Evolutionary conservation across 768 basidiomycete species (phyloP).

Genomic region (Mrakia blollopis): DNA sequence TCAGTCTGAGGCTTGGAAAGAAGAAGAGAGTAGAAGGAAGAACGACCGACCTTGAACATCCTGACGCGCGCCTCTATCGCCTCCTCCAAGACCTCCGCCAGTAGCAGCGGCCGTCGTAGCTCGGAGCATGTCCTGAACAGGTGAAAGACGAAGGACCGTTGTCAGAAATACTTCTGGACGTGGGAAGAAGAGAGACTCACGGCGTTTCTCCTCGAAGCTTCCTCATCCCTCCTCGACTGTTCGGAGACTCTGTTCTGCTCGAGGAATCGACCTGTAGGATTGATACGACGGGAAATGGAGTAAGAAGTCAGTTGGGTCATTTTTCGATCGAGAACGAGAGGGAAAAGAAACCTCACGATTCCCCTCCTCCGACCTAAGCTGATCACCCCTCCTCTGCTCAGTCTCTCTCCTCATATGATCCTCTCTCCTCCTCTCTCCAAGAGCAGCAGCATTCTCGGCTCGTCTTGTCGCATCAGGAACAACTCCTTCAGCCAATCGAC

Average conservation of each 20-base stretch:
- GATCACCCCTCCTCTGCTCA: background rate
- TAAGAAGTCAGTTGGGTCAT: background rate
- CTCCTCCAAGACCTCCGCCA: background rate
- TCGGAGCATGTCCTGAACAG: background rate
- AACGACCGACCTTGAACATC: background rate
- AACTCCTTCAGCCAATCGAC: constrained; percentile 4
- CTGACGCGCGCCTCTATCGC: background rate
- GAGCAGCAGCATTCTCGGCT: constrained; percentile 10
- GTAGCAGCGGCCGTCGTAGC: background rate
- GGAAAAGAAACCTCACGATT: background rate
- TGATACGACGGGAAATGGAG: background rate
- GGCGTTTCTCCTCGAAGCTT: constrained; percentile 8
- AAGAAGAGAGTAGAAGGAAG: background rate
- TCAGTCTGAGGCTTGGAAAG: background rate
- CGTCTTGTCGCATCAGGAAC: constrained; percentile 7
- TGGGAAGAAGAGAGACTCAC: background rate
- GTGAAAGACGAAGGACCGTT: background rate
- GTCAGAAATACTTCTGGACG: background rate
- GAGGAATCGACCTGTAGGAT: background rate
- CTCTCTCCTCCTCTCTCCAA: background rate
- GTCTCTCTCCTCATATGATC: constrained; percentile 11
- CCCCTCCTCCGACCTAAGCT: background rate
- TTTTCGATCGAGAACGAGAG: background rate
- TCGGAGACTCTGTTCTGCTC: constrained; percentile 12
- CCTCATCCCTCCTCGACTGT: constrained; percentile 2